Base-by-base conservation (phyloP, 345 rosid genomes). In the Anastatica hierochuntica region DNA sequence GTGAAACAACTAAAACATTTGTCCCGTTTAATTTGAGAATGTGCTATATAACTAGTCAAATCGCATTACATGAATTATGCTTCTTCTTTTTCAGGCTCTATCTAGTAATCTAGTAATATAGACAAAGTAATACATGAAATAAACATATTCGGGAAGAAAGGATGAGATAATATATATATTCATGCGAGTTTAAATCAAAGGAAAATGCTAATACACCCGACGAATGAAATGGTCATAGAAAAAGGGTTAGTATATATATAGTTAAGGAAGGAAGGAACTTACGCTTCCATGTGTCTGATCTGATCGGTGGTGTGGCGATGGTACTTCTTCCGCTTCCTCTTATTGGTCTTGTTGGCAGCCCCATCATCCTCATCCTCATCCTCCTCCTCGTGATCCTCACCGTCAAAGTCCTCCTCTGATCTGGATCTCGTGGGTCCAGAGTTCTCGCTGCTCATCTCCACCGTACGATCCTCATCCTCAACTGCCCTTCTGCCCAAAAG, bases 211-310 rank as follows among this genome's bases (percentile, higher is more conserved):
- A n/a, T n/a, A n/a, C n/a, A n/a, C n/a, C n/a, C n/a, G n/a, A n/a
- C n/a, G n/a, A n/a, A 12, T 10, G n/a, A 23, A 42, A 11, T 6
- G 31, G 27, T 3, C 15, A 10, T 15, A 21, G 6, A 3, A 15
- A 14, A 23, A 38, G 39, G 29, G 26, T n/a, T n/a, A n/a, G n/a
- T n/a, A n/a, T n/a, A 19, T 24, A 24, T 24, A 24, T 24, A 24
- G 6, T 24, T n/a, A 24, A 24, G 27, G 8, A 27, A 2, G n/a
- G n/a, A n/a, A n/a, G n/a, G n/a, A n/a, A 75, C 90, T 6, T 75
- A 92, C 98, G 87, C 77, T 80, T 88, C 98, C 98, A 92, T 92
- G 69, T 88, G 97, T 69, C 82, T 69, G 61, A 92, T 92, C 68
- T 92, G 98, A 16, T 83, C 90, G n/a, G 94, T 76, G 7, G 95